Evolutionary conservation across 1,284 basidiomycete species (phyloP), one percentile per base, ranked within the genome.

Genomic region (Sporisorium scitamineum): DNA sequence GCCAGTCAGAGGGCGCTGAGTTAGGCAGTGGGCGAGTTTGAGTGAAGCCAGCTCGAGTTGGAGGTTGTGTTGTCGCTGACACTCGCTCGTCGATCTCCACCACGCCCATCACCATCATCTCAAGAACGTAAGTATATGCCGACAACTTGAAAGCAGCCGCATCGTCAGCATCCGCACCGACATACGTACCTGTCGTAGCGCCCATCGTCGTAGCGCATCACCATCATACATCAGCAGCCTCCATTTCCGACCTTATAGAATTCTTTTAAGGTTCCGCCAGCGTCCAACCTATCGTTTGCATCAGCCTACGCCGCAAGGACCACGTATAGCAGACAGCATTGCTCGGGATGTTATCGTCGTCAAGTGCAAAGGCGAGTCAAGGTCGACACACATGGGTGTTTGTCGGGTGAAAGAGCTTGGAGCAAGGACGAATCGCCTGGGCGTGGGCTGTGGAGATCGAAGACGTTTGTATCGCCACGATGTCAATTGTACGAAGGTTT

Each of bases 61-160:
- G 27, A 31, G 41, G 16, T 45, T 37, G 29, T 47, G 37, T 31
- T 44, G 41, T 67, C 24, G 54, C 65, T 39, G 61, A 42, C 41
- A 53, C 18, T 48, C 24, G 37, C 57, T 27, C 41, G 42, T 64
- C 58, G 57, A 73, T 67, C 65, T 61, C 61, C 64, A 57, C 45
- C 57, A 48, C 70, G 70, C 48, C 65, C 70, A 73, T 70, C 71
- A 74, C 66, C 66, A 74, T 62, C 71, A 54, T 61, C 60, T 70
- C 72, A 75, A 75, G 72, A 75, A 70, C 67, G 72, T 75, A 67
- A 75, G 72, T 75, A 70, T 31, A 58, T 32, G 54, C 54, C 29
- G 24, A 41, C 32, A 44, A 7, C 9, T 8, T 55, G 39, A 13
- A 20, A 37, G 26, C 56, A 59, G 29, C 60, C 53, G 39, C 48